These are phyloP conservation scores for Rhodotorula mucilaginosa DNA, from an alignment of 1,284 basidiomycete species.

Conservation along the genomic window DNA sequence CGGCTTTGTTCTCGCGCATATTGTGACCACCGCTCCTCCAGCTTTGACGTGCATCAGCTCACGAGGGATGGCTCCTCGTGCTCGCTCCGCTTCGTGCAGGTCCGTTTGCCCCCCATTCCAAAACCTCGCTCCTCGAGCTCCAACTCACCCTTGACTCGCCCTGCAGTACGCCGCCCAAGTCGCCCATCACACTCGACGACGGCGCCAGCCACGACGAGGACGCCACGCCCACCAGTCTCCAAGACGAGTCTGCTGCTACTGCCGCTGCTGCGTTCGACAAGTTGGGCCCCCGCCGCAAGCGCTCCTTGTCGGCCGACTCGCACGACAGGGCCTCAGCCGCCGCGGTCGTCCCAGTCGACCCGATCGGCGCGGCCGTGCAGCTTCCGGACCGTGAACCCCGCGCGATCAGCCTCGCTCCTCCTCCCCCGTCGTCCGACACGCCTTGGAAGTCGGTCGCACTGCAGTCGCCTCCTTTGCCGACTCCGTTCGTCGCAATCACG, in stretches of 20 bases:
- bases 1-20: no score
- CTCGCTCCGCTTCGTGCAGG: slow-evolving; percentile 9
- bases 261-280: background rate
- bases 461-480: background rate
- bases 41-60: no score
- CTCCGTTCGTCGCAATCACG: background rate
- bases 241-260: background rate
- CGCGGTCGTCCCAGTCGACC: background rate
- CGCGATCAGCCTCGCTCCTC: no score
- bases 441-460: background rate
- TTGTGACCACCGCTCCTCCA: no score
- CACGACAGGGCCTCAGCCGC: background rate
- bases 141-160: background rate
- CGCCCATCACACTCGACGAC: background rate
- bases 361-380: background rate
- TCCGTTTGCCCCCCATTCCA: background rate
- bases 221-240: background rate
- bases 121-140: background rate
- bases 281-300: background rate
- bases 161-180: slow-evolving; percentile 1
- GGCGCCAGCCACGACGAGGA: no score
- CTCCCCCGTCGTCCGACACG: background rate
- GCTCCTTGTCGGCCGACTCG: background rate
- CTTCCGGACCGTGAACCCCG: no score
- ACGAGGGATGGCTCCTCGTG: background rate